Base-by-base conservation (phyloP, 345 rosid species). In the Melaleuca quinquenervia region DNA sequence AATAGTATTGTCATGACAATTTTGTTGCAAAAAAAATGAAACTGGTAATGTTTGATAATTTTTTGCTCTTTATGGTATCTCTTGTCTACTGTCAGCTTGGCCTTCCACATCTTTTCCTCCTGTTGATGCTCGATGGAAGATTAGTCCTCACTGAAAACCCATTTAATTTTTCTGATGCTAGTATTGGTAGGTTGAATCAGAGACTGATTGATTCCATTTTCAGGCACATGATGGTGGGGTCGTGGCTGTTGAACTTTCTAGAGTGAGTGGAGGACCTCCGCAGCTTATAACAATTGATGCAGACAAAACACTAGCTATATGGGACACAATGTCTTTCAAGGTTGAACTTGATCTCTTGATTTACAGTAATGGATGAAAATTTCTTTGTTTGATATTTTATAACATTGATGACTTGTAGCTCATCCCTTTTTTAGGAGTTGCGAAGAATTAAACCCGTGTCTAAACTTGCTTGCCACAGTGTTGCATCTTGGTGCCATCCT, bases 171-270 rank as follows among this genome's bases (percentile, higher is more conserved):
- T 36, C 20, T 8, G 78, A 32, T 36, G 48, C 26, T 6, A 10
- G 26, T 70, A 8, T 21, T 70, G 48, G 26, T 32, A 16, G 76
- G 48, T 70, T 18, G 78, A 76, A 53, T 74, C 22, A 29, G 52
- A 76, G 45, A 85, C 27, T 64, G 13, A 44, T 85, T 85, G 83
- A 55, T 84, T 9, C 58, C 62, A 27, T 32, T 52, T 82, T 83
- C 78, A 97, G 99, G 99, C 99, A 85, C 99, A 97, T 90, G 99
- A 97, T 94, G 99, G 99, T 83, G 99, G 99, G 82, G 98, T 97
- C 9, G 91, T 94, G 60, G 97, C 98, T 88, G 91, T 95, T 91
- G 99, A 97, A 90, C 98, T 97, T 84, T 96, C 99, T 86, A 93
- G 99, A 90, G 99, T 97, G 85, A 94, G 93, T 88, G 99, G 99